phyloP scores from a whole-genome alignment of 257 asterid genomes.

The Cinchona pubescens region DNA sequence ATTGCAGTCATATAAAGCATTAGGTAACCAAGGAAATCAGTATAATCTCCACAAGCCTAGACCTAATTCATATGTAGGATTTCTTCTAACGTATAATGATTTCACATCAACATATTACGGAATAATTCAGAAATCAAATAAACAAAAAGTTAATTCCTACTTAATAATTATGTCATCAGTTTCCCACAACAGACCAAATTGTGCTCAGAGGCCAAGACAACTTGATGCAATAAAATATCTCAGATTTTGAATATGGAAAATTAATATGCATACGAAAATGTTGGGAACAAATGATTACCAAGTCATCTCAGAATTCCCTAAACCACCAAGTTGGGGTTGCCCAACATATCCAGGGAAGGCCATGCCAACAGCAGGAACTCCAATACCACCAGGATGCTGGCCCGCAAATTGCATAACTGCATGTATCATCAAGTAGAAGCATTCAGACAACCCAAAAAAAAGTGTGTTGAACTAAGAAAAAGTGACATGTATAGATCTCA shows the following conservation, averaged over 20 bases:
- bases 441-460: neutral
- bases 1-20: neutral
- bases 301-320: conserved; percentile 98
- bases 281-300: conserved; percentile 46
- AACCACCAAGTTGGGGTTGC: conserved; percentile 67
- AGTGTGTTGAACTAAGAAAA: neutral
- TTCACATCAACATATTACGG: neutral
- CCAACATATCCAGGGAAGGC: conserved; percentile 97
- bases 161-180: neutral
- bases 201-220: neutral
- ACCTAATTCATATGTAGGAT: neutral
- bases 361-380: conserved; percentile 99
- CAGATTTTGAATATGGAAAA: neutral
- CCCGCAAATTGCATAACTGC: conserved; percentile 92
- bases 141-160: neutral
- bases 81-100: neutral
- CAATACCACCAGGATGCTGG: conserved; percentile 89
- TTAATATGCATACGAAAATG: neutral
- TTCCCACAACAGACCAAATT: neutral
- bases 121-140: neutral
- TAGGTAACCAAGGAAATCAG: neutral
- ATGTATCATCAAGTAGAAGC: conserved; percentile 14
- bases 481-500: neutral
- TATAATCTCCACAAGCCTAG: neutral
- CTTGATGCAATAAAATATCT: neutral